A percentile compares a stretch with the other conserved stretches of the same genome.
phyloP scores from a whole-genome alignment of 192 early-diverging fungal species.

The Gaertneriomyces semiglobifer region DNA sequence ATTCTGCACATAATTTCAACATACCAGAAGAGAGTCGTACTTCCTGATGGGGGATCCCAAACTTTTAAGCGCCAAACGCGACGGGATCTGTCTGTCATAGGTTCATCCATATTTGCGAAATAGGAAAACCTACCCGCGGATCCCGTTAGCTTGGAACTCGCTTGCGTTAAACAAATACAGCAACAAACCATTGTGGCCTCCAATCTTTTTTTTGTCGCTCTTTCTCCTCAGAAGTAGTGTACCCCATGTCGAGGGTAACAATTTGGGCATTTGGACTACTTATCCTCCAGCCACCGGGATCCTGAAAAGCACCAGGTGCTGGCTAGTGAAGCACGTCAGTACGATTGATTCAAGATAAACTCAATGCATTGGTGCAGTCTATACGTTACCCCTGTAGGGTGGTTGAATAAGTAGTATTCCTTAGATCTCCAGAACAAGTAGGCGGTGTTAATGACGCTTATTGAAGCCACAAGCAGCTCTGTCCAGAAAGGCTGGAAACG shows the following conservation, averaged over 20 bases:
- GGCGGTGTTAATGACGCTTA: conserved; percentile 21
- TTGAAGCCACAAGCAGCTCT: background rate
- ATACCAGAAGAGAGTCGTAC: conserved; percentile 19
- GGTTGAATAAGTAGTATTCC: conserved; percentile 17
- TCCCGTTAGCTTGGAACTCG: background rate
- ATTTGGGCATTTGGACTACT: conserved; percentile 23
- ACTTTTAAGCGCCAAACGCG: conserved; percentile 17
- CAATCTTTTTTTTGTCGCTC: background rate
- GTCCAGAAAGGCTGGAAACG: background rate
- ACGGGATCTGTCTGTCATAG: background rate
- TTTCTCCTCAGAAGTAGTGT: conserved; percentile 8
- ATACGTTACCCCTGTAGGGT: conserved; percentile 12
- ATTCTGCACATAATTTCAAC: background rate
- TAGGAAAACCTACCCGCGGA: background rate
- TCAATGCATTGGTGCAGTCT: background rate
- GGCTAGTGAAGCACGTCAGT: background rate
- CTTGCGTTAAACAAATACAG: background rate
- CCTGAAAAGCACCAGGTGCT: background rate
- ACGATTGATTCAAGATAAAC: background rate
- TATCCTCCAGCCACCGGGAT: conserved; percentile 10
- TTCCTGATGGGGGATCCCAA: conserved; percentile 22
- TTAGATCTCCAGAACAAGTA: conserved; percentile 21
- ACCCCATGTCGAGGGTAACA: conserved; percentile 15
- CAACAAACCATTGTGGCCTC: background rate
- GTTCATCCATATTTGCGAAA: background rate